Evolutionary conservation across 495 filamentous ascomycete species (phyloP).

Genomic region (Chaetomium tenue): DNA sequence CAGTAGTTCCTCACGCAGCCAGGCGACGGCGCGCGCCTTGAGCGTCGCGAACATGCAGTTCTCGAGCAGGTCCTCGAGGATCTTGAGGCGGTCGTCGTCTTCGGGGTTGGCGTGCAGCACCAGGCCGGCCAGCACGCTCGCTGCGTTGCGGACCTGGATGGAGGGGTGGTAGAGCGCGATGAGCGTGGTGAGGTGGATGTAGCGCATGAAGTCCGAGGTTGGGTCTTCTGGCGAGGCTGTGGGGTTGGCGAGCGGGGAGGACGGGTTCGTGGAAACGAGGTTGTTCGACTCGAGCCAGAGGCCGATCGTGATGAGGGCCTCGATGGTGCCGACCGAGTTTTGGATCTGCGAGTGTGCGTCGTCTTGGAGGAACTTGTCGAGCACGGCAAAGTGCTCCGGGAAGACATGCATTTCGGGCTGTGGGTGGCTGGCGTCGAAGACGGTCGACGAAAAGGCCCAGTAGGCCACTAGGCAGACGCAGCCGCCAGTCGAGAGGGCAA

Average conservation of each 20-base stretch:
- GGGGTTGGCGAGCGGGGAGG: slow-evolving; percentile 22
- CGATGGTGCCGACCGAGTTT: slow-evolving; percentile 41
- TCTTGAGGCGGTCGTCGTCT: slow-evolving; percentile 64
- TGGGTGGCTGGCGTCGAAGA: slow-evolving; percentile 51
- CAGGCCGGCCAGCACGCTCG: slow-evolving; percentile 68
- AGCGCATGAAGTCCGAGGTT: slow-evolving; percentile 48
- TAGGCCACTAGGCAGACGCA: slow-evolving; percentile 62
- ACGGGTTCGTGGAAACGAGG: slow-evolving; percentile 29
- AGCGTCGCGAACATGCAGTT: slow-evolving; percentile 74
- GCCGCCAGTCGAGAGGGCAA: slow-evolving; percentile 72
- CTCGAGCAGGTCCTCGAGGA: slow-evolving; percentile 78
- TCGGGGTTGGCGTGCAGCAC: slow-evolving; percentile 77
- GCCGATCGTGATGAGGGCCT: slow-evolving; percentile 52
- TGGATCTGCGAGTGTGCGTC: slow-evolving; percentile 41
- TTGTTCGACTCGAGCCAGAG: slow-evolving; percentile 48
- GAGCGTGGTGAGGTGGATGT: slow-evolving; percentile 61
- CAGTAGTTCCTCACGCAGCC: slow-evolving; percentile 84
- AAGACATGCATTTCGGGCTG: slow-evolving; percentile 56
- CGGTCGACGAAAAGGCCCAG: slow-evolving; percentile 52
- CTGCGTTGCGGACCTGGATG: slow-evolving; percentile 65
- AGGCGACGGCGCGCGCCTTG: slow-evolving; percentile 77
- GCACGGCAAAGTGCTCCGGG: slow-evolving; percentile 60
- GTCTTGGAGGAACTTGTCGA: slow-evolving; percentile 58
- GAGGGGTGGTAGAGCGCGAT: slow-evolving; percentile 66
- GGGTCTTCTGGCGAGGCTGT: slow-evolving; percentile 26